A percentile compares a stretch with the other conserved stretches of the same genome.
Conservation (phyloP, 139 green algal species). For the Chlorokybus atmophyticus region DNA sequence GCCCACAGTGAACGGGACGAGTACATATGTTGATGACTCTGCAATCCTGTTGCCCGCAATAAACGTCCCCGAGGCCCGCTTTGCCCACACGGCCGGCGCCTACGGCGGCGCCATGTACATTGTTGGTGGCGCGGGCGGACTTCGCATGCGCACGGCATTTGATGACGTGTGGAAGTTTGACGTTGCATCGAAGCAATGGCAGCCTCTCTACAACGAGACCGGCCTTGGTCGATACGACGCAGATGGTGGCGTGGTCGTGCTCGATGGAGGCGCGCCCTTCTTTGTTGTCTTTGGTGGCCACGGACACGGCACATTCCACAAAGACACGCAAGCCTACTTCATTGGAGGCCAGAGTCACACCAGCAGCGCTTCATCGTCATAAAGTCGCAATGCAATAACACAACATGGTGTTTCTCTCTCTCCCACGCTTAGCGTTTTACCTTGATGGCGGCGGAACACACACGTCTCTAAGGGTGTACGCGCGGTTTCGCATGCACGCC, state of each 20-base stretch:
- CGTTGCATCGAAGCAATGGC: neutral
- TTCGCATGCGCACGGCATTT: conserved; percentile 4
- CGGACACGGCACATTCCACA: conserved; percentile 6
- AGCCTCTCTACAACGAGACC: neutral
- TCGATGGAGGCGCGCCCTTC: neutral
- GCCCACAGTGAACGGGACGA: neutral
- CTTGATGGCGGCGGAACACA: too few species aligned
- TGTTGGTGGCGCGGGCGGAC: conserved; percentile 11
- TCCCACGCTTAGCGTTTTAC: too few species aligned
- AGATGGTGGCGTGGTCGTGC: neutral
- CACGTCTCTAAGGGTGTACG: too few species aligned
- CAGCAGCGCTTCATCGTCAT: too few species aligned
- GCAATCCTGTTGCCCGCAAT: conserved; percentile 8
- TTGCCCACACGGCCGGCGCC: conserved; percentile 11
- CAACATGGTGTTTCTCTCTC: too few species aligned
- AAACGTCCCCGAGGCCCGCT: conserved; percentile 6
- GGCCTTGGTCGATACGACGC: conserved; percentile 9
- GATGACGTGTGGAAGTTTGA: conserved; percentile 14
- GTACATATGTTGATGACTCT: conserved; percentile 5
- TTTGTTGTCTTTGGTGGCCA: conserved; percentile 7
- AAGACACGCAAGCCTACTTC: conserved; percentile 3
- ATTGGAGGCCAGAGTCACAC: neutral
- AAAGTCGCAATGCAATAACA: too few species aligned
- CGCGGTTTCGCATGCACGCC: too few species aligned
- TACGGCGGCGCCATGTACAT: conserved; percentile 10